phyloP scores from a whole-genome alignment of 495 filamentous ascomycete genomes.

The Xylaria longipes region DNA sequence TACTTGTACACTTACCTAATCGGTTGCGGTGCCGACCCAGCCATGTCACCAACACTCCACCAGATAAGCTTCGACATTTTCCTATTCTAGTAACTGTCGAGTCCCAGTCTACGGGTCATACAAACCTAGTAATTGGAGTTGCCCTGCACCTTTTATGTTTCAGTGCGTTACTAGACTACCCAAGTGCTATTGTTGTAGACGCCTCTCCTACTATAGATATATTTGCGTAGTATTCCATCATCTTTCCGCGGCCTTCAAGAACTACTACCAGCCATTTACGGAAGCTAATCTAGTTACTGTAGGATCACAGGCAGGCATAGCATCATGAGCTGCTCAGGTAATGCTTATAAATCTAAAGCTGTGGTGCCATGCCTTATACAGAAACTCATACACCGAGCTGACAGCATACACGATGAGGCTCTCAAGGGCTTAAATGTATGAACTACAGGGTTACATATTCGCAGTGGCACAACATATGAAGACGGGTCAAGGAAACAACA shows the following conservation, averaged over 20 bases:
- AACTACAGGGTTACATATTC: background rate
- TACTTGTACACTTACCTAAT: background rate
- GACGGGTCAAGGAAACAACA: background rate
- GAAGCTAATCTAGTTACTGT: background rate
- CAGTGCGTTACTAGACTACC: too few species aligned
- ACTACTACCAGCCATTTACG: background rate
- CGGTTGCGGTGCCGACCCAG: background rate
- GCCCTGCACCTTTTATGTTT: background rate
- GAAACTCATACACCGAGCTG: background rate
- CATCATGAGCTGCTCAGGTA: background rate
- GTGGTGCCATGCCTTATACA: background rate
- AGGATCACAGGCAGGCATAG: background rate
- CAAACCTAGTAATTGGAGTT: background rate
- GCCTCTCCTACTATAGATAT: background rate
- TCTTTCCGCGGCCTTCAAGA: background rate
- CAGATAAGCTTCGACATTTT: slow-evolving; percentile 13
- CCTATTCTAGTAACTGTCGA: slow-evolving; percentile 6
- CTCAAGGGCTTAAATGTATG: background rate
- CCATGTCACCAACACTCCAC: too few species aligned
- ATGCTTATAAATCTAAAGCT: slow-evolving; percentile 15
- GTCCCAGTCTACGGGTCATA: background rate
- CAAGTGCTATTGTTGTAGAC: background rate
- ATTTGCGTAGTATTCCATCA: slow-evolving; percentile 1
- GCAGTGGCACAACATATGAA: background rate
- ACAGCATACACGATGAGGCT: background rate